A percentile compares a stretch with the other conserved stretches of the same genome.
Conservation (phyloP, 345 rosid genomes). For the Camelina sativa region DNA sequence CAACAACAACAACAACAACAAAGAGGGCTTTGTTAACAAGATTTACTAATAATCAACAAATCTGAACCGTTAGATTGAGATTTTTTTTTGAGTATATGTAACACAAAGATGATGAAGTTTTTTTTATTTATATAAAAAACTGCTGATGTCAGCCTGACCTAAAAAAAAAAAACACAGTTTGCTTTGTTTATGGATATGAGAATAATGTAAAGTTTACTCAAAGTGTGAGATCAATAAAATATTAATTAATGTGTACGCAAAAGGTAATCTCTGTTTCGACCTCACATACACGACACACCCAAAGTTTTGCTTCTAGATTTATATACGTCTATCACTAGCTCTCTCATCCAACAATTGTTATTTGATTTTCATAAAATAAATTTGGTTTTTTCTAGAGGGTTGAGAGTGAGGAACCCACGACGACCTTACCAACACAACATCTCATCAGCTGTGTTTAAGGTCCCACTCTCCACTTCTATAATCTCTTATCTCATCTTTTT, state of each 20-base stretch:
- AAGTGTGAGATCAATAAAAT: neutral
- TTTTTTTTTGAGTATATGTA: neutral
- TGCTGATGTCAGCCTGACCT: constrained; percentile 7
- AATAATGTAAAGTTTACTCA: constrained; percentile 27
- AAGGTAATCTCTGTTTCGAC: constrained; percentile 23
- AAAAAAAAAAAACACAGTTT: neutral
- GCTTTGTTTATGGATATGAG: neutral
- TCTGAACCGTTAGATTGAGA: constrained; percentile 8
- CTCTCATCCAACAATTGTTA: neutral
- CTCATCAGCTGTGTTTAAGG: neutral
- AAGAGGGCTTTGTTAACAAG: constrained; percentile 1
- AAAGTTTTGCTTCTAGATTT: constrained; percentile 23
- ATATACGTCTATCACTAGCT: neutral
- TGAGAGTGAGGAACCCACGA: constrained; percentile 38
- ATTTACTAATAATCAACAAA: neutral
- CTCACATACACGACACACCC: neutral
- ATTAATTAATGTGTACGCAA: constrained; percentile 12
- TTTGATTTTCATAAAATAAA: neutral
- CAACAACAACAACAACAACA: constrained; percentile 9
- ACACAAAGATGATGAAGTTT: neutral
- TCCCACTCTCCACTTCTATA: neutral
- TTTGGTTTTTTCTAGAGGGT: constrained; percentile 1
- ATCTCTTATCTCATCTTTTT: neutral
- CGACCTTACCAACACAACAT: constrained; percentile 3
- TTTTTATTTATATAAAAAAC: neutral